Percentiles rank a stretch among this genome's conserved stretches.
Conservation (phyloP, 306 rosid genomes). For the Mimosa bimucronata region DNA sequence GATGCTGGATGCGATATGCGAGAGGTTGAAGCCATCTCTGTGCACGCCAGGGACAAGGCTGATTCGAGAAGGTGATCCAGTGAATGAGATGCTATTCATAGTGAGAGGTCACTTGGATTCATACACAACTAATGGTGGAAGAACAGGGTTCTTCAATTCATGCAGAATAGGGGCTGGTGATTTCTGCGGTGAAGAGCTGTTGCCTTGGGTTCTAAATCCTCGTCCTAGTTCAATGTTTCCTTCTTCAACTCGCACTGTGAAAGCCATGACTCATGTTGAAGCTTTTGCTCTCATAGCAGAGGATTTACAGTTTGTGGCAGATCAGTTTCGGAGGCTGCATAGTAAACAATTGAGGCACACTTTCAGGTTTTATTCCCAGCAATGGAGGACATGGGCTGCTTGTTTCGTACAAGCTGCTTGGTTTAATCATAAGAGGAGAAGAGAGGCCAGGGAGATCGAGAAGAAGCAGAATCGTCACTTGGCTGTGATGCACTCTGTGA, state of each 20-base stretch:
- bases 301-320: slow-evolving; percentile 59
- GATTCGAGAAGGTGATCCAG: slow-evolving; percentile 63
- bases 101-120: slow-evolving; percentile 58
- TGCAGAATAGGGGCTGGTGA: slow-evolving; percentile 62
- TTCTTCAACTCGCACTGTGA: slow-evolving; percentile 55
- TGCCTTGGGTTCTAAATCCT: slow-evolving; percentile 65
- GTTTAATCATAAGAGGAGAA: slow-evolving; percentile 53
- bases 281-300: slow-evolving; percentile 64
- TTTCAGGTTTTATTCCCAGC: slow-evolving; percentile 53
- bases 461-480: slow-evolving; percentile 28
- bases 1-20: slow-evolving; percentile 65
- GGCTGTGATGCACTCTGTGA: slow-evolving; percentile 1
- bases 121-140: slow-evolving; percentile 60
- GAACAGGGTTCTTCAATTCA: slow-evolving; percentile 60
- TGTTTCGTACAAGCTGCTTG: slow-evolving; percentile 71
- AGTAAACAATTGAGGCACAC: slow-evolving; percentile 58
- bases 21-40: slow-evolving; percentile 58
- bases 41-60: slow-evolving; percentile 49
- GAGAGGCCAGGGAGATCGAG: slow-evolving; percentile 49
- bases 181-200: slow-evolving; percentile 66
- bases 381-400: slow-evolving; percentile 72
- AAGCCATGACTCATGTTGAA: slow-evolving; percentile 60
- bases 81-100: slow-evolving; percentile 60
- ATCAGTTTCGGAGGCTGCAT: slow-evolving; percentile 62
- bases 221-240: slow-evolving; percentile 51